Evolutionary conservation across 495 filamentous ascomycete species (phyloP).

Genomic region (Neurospora discreta): DNA sequence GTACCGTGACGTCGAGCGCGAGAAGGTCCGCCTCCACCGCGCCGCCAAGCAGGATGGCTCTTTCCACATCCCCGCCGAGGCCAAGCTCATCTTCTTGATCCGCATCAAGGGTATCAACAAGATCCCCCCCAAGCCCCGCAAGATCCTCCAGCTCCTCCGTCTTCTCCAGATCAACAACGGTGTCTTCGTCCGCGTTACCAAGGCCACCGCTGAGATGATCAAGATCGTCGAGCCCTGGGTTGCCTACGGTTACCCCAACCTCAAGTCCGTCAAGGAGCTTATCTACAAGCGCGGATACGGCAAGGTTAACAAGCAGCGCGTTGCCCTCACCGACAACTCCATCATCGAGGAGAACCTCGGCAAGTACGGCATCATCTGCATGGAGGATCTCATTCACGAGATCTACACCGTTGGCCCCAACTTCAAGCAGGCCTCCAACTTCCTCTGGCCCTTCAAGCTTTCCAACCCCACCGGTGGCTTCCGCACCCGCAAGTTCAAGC

Average conservation of each 20-base stretch:
- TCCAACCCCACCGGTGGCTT: constrained; percentile 95
- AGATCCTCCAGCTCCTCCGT: constrained; percentile 98
- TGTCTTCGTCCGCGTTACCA: constrained; percentile 93
- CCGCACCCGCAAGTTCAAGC: constrained; percentile 93
- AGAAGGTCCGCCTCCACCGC: constrained; percentile 89
- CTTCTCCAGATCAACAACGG: constrained; percentile 99
- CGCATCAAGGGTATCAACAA: constrained; percentile 99
- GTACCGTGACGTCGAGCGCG: constrained; percentile 95
- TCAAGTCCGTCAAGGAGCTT: constrained; percentile 96
- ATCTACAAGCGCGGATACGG: constrained; percentile 99
- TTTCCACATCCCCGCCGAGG: constrained; percentile 88
- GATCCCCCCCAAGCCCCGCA: constrained; percentile 98
- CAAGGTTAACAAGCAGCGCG: constrained; percentile 93
- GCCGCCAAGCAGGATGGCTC: constrained; percentile 82
- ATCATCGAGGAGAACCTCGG: constrained; percentile 93
- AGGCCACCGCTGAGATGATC: constrained; percentile 96
- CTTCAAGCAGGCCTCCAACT: constrained; percentile 99
- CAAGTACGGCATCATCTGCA: constrained; percentile 97
- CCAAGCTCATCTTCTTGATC: constrained; percentile 95
- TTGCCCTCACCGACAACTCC: constrained; percentile 92
- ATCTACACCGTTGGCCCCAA: constrained; percentile 97
- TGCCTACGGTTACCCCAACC: constrained; percentile 97
- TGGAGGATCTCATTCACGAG: constrained; percentile 99
- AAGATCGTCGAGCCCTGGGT: constrained; percentile 97
- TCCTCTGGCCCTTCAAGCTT: constrained; percentile 99